These are phyloP conservation scores for Hyphopichia buzzinii DNA, from an alignment of 1,139 yeast species.

Conservation along the genomic window DNA sequence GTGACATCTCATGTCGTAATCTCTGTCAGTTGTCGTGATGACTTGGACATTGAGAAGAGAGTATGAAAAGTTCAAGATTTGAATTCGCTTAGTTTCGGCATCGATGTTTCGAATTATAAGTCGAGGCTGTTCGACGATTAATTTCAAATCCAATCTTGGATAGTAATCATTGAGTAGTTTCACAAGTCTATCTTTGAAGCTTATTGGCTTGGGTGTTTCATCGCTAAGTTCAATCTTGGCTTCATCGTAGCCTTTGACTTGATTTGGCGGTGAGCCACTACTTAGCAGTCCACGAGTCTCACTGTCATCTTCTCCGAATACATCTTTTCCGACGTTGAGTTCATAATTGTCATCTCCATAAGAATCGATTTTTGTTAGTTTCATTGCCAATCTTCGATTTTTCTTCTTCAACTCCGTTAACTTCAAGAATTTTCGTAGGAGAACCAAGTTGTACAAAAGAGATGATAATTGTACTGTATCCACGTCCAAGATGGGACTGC, in stretches of 20 bases:
- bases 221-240: conserved; percentile 17
- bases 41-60: conserved; percentile 39
- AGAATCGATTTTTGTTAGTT: conserved; percentile 2
- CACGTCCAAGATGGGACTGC: conserved; percentile 50
- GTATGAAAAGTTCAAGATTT: conserved; percentile 34
- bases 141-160: conserved; percentile 40
- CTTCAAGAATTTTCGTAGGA: conserved; percentile 29
- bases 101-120: conserved; percentile 32
- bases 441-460: conserved; percentile 34
- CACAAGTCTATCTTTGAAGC: conserved; percentile 12
- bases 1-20: conserved; percentile 37
- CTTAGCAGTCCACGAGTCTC: background rate
- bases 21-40: conserved; percentile 31
- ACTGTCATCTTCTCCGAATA: conserved; percentile 3
- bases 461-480: conserved; percentile 45
- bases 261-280: background rate
- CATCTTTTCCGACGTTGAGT: conserved; percentile 3
- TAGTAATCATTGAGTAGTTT: conserved; percentile 40
- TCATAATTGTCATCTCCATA: conserved; percentile 6
- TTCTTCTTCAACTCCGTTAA: conserved; percentile 20
- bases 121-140: conserved; percentile 46
- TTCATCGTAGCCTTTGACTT: conserved; percentile 4
- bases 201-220: conserved; percentile 3
- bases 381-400: conserved; percentile 7
- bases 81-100: conserved; percentile 17